Evolutionary conservation across 768 basidiomycete species (phyloP).

Genomic region (Termitomyces sp.): DNA sequence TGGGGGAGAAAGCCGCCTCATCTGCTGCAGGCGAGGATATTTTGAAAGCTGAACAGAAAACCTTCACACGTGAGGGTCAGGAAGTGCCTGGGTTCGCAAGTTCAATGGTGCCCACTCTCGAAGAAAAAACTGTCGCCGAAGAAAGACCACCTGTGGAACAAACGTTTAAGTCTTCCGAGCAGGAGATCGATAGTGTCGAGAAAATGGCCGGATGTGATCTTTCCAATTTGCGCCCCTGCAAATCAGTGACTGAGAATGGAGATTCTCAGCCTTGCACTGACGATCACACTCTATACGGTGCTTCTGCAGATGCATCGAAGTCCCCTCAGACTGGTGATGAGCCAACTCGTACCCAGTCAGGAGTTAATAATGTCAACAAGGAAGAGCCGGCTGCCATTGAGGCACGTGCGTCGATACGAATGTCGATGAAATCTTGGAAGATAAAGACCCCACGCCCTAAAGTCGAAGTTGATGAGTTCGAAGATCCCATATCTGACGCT

Average conservation of each 20-base stretch:
- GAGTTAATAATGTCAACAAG: constrained; percentile 36
- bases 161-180: not conserved
- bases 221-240: not conserved
- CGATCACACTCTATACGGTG: constrained; percentile 44
- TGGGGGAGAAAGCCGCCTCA: constrained; percentile 32
- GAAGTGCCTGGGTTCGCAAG: constrained; percentile 53
- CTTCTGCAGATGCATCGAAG: constrained; percentile 46
- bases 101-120: constrained; percentile 60
- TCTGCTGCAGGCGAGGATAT: constrained; percentile 34
- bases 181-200: constrained; percentile 2
- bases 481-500: constrained; percentile 79
- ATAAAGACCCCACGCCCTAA: constrained; percentile 63
- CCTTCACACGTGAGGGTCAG: constrained; percentile 45
- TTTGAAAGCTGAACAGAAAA: constrained; percentile 45
- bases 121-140: constrained; percentile 60
- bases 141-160: constrained; percentile 31
- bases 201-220: constrained; percentile 3
- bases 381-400: constrained; percentile 44
- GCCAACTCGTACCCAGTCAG: constrained; percentile 40
- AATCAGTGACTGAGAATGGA: constrained; percentile 4
- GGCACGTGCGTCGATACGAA: constrained; percentile 46
- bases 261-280: constrained; percentile 26
- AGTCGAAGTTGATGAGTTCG: constrained; percentile 73
- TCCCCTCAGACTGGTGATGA: constrained; percentile 36
- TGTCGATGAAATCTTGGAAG: constrained; percentile 53